These are phyloP conservation scores for Cercospora zeina DNA, from an alignment of 2,329 filamentous ascomycete genomes.

Conservation along the genomic window DNA sequence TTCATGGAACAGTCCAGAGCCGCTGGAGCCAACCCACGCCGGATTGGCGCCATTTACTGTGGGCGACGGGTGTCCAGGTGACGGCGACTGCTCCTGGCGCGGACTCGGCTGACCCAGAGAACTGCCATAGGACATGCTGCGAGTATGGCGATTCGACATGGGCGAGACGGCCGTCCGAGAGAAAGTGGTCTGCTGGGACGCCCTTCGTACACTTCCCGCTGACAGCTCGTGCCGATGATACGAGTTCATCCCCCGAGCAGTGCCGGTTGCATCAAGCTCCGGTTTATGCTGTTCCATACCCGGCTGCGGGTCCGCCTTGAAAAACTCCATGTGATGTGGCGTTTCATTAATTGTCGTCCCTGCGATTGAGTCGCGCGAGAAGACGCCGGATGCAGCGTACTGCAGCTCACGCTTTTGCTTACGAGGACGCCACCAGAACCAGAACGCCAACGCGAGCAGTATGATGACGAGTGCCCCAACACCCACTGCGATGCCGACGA, in stretches of 20 bases:
- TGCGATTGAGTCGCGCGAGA: conserved; percentile 20
- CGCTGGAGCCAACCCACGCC: background rate
- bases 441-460: conserved; percentile 12
- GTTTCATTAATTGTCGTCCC: conserved; percentile 25
- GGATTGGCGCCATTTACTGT: background rate
- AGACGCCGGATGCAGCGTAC: background rate
- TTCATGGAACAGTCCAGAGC: conserved; percentile 1
- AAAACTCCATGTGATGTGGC: conserved; percentile 17
- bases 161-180: conserved; percentile 26
- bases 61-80: conserved; percentile 7
- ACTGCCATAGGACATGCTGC: conserved; percentile 18
- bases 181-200: conserved; percentile 21
- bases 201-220: conserved; percentile 18
- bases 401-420: conserved; percentile 7
- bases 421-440: conserved; percentile 14
- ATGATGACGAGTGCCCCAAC: conserved; percentile 12
- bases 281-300: conserved; percentile 20
- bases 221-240: conserved; percentile 26
- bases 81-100: conserved; percentile 8
- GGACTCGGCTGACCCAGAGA: conserved; percentile 18
- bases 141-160: conserved; percentile 21
- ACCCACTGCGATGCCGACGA: conserved; percentile 25
- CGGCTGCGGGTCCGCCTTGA: conserved; percentile 15
- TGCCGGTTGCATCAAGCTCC: conserved; percentile 23
- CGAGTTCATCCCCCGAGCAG: conserved; percentile 13